phyloP scores from a whole-genome alignment of 495 filamentous ascomycete species.

The Penicillium lividum region DNA sequence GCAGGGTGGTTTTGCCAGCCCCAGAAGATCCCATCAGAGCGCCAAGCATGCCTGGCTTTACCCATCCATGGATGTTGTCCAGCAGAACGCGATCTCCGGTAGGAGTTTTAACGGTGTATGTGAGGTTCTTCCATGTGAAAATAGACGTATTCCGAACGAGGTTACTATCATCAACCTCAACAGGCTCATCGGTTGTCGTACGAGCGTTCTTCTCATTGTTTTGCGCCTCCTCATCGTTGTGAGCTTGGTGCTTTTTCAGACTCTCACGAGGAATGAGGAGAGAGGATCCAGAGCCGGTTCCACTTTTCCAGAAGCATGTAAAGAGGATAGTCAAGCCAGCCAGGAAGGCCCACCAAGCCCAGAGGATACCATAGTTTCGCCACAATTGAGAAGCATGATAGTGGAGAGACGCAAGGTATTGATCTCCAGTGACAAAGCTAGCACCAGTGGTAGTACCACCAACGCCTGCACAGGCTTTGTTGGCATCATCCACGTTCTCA shows the following conservation, averaged over 20 bases:
- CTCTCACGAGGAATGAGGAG: slow-evolving; percentile 43
- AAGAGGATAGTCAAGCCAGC: slow-evolving; percentile 34
- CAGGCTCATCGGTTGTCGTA: slow-evolving; percentile 12
- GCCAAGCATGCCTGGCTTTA: slow-evolving; percentile 81
- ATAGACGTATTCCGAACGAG: slow-evolving; percentile 54
- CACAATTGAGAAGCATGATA: slow-evolving; percentile 47
- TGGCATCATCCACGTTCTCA: slow-evolving; percentile 17
- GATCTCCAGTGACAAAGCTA: slow-evolving; percentile 43
- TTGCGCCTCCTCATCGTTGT: slow-evolving; percentile 27
- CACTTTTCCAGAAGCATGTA: slow-evolving; percentile 37
- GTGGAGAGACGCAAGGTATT: slow-evolving; percentile 48
- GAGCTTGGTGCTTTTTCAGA: slow-evolving; percentile 23
- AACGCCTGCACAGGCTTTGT: slow-evolving; percentile 55
- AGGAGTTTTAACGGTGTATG: slow-evolving; percentile 52
- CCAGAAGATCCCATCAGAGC: slow-evolving; percentile 70
- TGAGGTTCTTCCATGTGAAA: slow-evolving; percentile 63
- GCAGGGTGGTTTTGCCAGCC: slow-evolving; percentile 62
- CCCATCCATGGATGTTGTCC: slow-evolving; percentile 84
- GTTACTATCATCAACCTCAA: not conserved
- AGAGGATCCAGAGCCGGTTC: slow-evolving; percentile 25
- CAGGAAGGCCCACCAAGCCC: slow-evolving; percentile 45
- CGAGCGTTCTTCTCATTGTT: not conserved
- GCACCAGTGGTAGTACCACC: slow-evolving; percentile 45
- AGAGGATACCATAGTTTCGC: slow-evolving; percentile 47
- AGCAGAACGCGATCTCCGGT: slow-evolving; percentile 54